These are phyloP conservation scores for Helminthosporium solani DNA, from an alignment of 2,329 filamentous ascomycete species.

Conservation along the genomic window DNA sequence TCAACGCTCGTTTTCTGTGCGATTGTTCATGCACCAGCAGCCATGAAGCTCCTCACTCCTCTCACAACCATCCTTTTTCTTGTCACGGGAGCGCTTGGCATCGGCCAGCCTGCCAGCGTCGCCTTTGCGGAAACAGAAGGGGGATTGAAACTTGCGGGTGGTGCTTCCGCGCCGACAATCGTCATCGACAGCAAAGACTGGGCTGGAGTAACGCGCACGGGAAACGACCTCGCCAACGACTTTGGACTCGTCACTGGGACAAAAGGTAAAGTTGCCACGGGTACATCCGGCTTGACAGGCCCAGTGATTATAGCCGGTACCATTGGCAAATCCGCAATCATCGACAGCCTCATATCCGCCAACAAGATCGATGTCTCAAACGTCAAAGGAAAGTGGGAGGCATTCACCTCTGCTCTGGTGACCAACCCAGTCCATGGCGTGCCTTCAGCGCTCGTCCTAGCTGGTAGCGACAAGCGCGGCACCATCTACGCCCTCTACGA, in stretches of 20 bases:
- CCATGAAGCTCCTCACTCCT: conserved; percentile 10
- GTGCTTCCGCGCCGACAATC: conserved; percentile 21
- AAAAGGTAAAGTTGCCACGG: conserved; percentile 50
- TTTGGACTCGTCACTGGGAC: conserved; percentile 66
- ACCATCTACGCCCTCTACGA: conserved; percentile 69
- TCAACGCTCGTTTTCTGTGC: neutral
- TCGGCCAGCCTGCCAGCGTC: conserved; percentile 21
- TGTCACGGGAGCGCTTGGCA: conserved; percentile 8
- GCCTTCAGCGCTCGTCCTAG: conserved; percentile 61
- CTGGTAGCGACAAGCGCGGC: conserved; percentile 63
- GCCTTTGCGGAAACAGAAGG: conserved; percentile 19
- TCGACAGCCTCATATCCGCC: conserved; percentile 56
- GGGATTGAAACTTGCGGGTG: conserved; percentile 19
- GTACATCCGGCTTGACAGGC: conserved; percentile 14
- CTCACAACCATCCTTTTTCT: conserved; percentile 5
- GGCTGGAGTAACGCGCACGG: conserved; percentile 65
- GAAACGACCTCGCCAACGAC: conserved; percentile 63
- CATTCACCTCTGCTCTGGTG: conserved; percentile 61
- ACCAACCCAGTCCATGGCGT: conserved; percentile 57
- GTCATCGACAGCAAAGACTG: conserved; percentile 50
- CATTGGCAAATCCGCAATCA: conserved; percentile 60
- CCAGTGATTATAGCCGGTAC: conserved; percentile 65
- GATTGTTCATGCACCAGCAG: neutral
- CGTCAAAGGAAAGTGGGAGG: conserved; percentile 65
- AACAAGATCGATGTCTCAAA: conserved; percentile 58